Evolutionary conservation across 306 rosid species (phyloP).

Genomic region (Cicer bijugum): DNA sequence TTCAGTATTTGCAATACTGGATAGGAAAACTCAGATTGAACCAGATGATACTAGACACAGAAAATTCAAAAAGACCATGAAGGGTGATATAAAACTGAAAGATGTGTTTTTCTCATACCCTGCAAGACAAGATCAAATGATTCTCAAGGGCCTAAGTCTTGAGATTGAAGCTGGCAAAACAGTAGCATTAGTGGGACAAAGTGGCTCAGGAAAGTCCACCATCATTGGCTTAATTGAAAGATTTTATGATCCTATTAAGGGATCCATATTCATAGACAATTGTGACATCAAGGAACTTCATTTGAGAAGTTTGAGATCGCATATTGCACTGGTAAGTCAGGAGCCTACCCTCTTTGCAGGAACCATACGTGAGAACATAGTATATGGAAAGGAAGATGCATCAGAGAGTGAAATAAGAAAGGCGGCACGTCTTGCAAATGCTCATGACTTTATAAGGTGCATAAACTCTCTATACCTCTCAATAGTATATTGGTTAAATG

Average conservation of each 20-base stretch:
- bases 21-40: slow-evolving; percentile 64
- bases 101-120: slow-evolving; percentile 71
- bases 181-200: slow-evolving; percentile 75
- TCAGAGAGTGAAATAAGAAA: slow-evolving; percentile 62
- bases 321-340: slow-evolving; percentile 77
- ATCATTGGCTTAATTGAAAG: slow-evolving; percentile 79
- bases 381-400: slow-evolving; percentile 60
- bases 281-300: slow-evolving; percentile 58
- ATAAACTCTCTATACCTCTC: neutral
- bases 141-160: slow-evolving; percentile 64
- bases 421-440: slow-evolving; percentile 75
- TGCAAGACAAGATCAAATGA: slow-evolving; percentile 68
- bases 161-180: slow-evolving; percentile 71
- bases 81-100: slow-evolving; percentile 61
- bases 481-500: neutral
- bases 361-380: slow-evolving; percentile 74
- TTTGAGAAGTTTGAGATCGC: slow-evolving; percentile 65
- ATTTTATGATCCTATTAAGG: slow-evolving; percentile 70
- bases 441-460: slow-evolving; percentile 79
- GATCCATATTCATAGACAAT: slow-evolving; percentile 62
- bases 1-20: slow-evolving; percentile 67
- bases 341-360: slow-evolving; percentile 81
- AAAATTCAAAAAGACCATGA: slow-evolving; percentile 42
- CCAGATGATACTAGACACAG: slow-evolving; percentile 58
- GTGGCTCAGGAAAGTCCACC: slow-evolving; percentile 90